Evolutionary conservation across 1,284 basidiomycete species (phyloP).

Genomic region (Naganishia cerealis): DNA sequence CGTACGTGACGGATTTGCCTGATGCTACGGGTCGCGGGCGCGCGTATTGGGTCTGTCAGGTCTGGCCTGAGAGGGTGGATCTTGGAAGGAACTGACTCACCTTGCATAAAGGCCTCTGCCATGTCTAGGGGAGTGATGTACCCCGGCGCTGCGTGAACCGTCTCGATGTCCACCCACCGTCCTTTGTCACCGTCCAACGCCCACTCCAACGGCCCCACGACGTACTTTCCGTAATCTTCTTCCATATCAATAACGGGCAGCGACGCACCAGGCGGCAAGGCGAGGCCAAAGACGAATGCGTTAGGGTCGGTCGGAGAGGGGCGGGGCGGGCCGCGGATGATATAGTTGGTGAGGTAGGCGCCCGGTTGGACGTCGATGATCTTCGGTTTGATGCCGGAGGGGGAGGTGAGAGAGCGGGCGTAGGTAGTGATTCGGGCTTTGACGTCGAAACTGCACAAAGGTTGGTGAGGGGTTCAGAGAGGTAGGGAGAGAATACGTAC

Average conservation of each 20-base stretch:
- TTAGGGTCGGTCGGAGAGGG: constrained; percentile 3
- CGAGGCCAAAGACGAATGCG: constrained; percentile 46
- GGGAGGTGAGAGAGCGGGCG: not conserved
- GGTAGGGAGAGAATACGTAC: constrained; percentile 4
- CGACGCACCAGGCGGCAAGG: constrained; percentile 41
- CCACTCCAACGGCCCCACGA: constrained; percentile 21
- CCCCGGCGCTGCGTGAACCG: constrained; percentile 9
- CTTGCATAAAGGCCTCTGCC: not conserved
- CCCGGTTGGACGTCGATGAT: constrained; percentile 25
- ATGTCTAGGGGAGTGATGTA: constrained; percentile 6
- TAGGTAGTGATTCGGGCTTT: not conserved
- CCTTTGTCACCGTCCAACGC: not conserved
- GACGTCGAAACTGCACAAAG: constrained; percentile 4
- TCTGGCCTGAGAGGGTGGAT: too few species aligned
- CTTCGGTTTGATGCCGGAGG: not conserved
- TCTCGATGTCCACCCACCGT: not conserved
- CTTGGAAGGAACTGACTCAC: too few species aligned
- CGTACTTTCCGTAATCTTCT: constrained; percentile 23
- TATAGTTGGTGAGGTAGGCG: constrained; percentile 22
- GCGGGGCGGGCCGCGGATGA: not conserved
- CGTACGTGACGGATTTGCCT: constrained; percentile 3
- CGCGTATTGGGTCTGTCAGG: not conserved
- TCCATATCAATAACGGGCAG: constrained; percentile 8
- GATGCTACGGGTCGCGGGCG: not conserved
- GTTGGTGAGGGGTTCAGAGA: not conserved